Evolutionary conservation across 208 protist genomes (phyloP), one percentile per base, ranked within the genome.

Genomic region (Acanthamoeba lenticulata): DNA sequence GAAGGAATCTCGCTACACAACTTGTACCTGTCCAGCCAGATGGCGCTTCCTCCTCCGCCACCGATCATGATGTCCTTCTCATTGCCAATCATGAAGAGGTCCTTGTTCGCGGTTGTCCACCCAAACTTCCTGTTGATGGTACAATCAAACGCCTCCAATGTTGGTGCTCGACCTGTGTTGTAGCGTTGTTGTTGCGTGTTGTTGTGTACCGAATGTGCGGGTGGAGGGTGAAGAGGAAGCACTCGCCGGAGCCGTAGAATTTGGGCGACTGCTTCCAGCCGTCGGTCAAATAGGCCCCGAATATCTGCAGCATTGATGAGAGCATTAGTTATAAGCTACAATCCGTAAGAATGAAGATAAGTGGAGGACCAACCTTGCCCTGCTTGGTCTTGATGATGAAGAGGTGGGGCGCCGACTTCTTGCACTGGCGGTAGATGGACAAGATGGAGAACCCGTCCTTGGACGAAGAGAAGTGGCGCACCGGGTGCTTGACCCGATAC

Each of bases 81-180:
- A n/a, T 88, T 60, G 40, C 79, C 79, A 7, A 88, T 88, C 79
- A 88, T 88, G 79, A 88, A 88, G 11, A 88, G 36, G n/a, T 88
- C 79, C 45, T 55, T 88, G 79, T 88, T 88, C 9, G 45, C 32
- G 42, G 45, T 27, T 3, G 40, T 60, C 45, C 45, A 60, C 15
- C 79, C 45, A 62, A 44, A 60, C n/a, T 88, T 49, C 21, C 79
- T 62, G 47, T 19, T 86, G 38, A 60, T 4, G 19, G 15, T 15
- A 52, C 5, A 52, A 52, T 15, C 45, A 52, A 52, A 52, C 45
- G 45, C n/a, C n/a, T n/a, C n/a, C n/a, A n/a, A n/a, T n/a, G n/a
- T n/a, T n/a, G n/a, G n/a, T n/a, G n/a, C n/a, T n/a, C n/a, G n/a
- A n/a, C n/a, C n/a, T n/a, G n/a, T n/a, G n/a, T n/a, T n/a, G n/a